phyloP scores from a whole-genome alignment of 768 basidiomycete species.

The Cytidiella melzeri region DNA sequence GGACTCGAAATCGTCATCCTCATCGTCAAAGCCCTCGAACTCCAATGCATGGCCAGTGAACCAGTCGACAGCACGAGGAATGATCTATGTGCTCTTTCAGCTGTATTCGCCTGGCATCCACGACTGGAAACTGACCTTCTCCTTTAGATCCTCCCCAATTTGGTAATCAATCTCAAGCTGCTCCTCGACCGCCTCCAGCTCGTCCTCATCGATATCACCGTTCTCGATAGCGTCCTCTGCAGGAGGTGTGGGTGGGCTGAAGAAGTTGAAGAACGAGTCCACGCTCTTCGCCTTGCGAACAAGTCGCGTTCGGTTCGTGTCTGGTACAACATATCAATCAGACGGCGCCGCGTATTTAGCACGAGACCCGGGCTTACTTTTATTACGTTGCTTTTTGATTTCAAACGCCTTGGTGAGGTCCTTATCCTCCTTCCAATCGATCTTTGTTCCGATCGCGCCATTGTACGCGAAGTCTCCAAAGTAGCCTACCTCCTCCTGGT shows the following conservation, averaged over 20 bases:
- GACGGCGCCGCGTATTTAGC: not conserved
- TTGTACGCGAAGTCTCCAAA: conserved; percentile 96
- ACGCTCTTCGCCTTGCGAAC: conserved; percentile 84
- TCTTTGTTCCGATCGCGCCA: conserved; percentile 83
- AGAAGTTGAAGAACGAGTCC: conserved; percentile 99
- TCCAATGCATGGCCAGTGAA: conserved; percentile 96
- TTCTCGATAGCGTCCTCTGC: conserved; percentile 59
- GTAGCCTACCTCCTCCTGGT: conserved; percentile 90
- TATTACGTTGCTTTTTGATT: conserved; percentile 99
- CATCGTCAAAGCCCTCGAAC: conserved; percentile 56
- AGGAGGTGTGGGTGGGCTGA: conserved; percentile 75
- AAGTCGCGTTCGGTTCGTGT: conserved; percentile 78
- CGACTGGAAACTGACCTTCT: conserved; percentile 54
- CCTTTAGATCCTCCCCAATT: conserved; percentile 97
- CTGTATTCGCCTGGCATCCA: no score
- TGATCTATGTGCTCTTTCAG: conserved; percentile 48
- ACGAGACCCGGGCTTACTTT: conserved; percentile 49
- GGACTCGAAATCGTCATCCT: conserved; percentile 52
- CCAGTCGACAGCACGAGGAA: conserved; percentile 93
- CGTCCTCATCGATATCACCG: conserved; percentile 75
- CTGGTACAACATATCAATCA: conserved; percentile 31
- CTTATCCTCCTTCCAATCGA: conserved; percentile 98
- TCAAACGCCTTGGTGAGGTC: conserved; percentile 96
- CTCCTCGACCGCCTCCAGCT: conserved; percentile 86
- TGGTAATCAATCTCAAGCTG: conserved; percentile 96